Evolutionary conservation across 768 basidiomycete species (phyloP), one percentile per base, ranked within the genome.

Genomic region (Wakefieldia striispora): DNA sequence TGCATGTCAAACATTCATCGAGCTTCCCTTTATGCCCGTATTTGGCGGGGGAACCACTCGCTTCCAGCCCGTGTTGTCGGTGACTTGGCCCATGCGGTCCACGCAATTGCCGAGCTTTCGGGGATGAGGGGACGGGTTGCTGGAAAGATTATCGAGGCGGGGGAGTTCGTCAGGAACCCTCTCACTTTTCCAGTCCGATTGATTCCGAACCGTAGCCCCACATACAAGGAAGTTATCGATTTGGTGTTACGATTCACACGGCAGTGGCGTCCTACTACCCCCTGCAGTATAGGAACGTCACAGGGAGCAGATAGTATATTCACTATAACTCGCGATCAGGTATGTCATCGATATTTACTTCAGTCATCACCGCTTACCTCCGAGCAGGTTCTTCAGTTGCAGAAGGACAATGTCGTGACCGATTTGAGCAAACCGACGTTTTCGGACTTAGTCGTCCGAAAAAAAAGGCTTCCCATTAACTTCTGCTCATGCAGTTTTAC

Each of bases 1-100:
- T 33, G 13, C 8, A 9, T 10, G 27, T 29, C 10, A 5, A 29
- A 29, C 90, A 24, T 78, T 84, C 1, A 72, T 71, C 43, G 71
- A 78, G 51, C 66, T 89, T 29, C 87, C 87, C 2, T 82, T 87
- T 61, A 65, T 89, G 23, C 88, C 87, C n/a, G 84, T 90, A 6
- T 89, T 88, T 59, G 83, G 79, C 9, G 83, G 83, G n/a, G 88
- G 88, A 2, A 65, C 55, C 10, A 70, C 84, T 6, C 73, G 69
- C 21, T 89, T 89, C 60, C 87, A 89, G 56, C 86, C 88, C 12
- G 81, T 88, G 11, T 88, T 59, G 86, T 81, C 1, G 83, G 78
- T 0, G 87, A 91, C 61, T 56, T 91, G 26, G 84, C 82, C 10
- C 69, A 72, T 21, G 73, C 78, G 6, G 77, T 89, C 4, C 84